Evolutionary conservation across 306 rosid species (phyloP), one percentile per base, ranked within the genome.

Genomic region (Lathyrus oleraceus): DNA sequence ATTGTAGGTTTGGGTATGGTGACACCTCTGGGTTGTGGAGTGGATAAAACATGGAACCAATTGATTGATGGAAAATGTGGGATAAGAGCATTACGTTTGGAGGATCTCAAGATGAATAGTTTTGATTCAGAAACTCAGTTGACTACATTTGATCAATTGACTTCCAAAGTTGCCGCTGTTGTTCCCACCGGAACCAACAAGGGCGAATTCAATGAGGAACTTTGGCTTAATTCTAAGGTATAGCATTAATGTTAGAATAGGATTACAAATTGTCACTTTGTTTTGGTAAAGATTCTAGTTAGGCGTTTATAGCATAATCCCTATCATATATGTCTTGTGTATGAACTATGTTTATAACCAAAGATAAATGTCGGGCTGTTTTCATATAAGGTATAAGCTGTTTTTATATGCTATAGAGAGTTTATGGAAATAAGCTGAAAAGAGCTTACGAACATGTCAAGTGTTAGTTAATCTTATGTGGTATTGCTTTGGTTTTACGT

Each of bases 21-120:
- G 78, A 87, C 96, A 43, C 92, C 96, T n/a, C 88, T 94, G 71
- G 97, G 97, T 9, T 90, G 92, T 82, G 98, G 97, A 21, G 97
- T 94, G 4, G 87, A 88, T 76, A 66, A 83, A 35, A 83, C 89
- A 2, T 94, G 98, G 97, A 84, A 76, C 61, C 77, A 86, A 56
- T 80, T 94, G 4, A 51, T 90, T 57, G 73, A 77, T 14, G 97
- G 97, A 11, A 76, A 71, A 21, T 90, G 96, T 82, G 98, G 96
- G 47, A 65, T 94, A 12, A 90, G 83, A 76, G 87, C 84, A 65
- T 61, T 90, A 27, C 19, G 80, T 32, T 83, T 77, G 69, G 89
- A 88, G 54, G 95, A 90, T 71, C 85, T 94, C 42, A 85, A 83
- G 76, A 88, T 94, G 95, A 85, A 42, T 63, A 44, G 57, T 56